Base-by-base conservation (phyloP, 192 early-diverging fungal genomes). In the Backusella tuberculispora region DNA sequence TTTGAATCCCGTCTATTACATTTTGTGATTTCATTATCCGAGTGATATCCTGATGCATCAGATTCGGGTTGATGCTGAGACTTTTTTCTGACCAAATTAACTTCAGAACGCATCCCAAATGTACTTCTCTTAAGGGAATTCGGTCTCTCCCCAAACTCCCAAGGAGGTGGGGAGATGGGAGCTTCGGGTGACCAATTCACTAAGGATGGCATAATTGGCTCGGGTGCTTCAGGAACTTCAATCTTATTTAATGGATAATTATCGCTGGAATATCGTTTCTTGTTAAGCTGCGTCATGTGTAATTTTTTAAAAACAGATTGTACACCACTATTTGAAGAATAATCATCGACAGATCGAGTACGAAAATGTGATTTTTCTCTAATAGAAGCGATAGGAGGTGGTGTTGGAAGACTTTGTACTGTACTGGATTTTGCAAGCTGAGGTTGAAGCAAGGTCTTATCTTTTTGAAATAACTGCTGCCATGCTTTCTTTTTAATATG, bases 271-370 rank as follows among this genome's bases (percentile, higher is more conserved):
- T 40, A 34, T 9, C 65, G 37, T 40, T 41, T 38, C 12, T 42
- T 67, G 21, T 67, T 38, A 40, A 38, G 41, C 1, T 42, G 66
- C 5, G 65, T n/a, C 38, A 37, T 19, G 8, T 42, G 66, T 2
- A 67, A 38, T 21, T 67, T 67, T 67, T 67, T 67, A 43, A 67
- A 67, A 13, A 67, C 41, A 1, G 66, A 67, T 43, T 67, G 66
- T 2, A 67, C 41, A 43, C 66, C 19, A 12, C 64, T 17, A 9
- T 15, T 34, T 65, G 26, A 38, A 65, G 29, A 17, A 38, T n/a
- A 7, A n/a, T 38, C 37, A n/a, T 65, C 15, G 37, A 2, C 5
- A n/a, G 26, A 38, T 17, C 17, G 15, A 17, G 63, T 43, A 12
- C 41, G 50, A 53, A 21, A 7, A 19, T 15, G 37, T 67, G 7